These are phyloP conservation scores for Boletus tylopilopsis DNA, from an alignment of 768 basidiomycete species.

Conservation along the genomic window DNA sequence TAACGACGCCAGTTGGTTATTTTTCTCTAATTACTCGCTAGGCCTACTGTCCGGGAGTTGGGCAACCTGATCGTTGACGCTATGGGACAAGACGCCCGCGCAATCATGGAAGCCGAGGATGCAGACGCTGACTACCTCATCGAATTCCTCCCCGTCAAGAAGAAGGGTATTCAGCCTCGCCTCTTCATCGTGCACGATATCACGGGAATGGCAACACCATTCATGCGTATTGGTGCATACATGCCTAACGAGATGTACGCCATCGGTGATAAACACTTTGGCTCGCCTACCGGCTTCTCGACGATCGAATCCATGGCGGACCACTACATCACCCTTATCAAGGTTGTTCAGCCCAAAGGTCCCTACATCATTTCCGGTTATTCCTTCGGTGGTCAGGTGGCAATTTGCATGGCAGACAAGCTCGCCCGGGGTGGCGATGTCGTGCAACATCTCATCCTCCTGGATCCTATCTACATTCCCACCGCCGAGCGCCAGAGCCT, in stretches of 20 bases:
- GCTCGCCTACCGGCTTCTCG: constrained; percentile 27
- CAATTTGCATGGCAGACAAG: constrained; percentile 26
- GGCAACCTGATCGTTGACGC: constrained; percentile 25
- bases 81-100: constrained; percentile 27
- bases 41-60: constrained; percentile 26
- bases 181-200: constrained; percentile 31
- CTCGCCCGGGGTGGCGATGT: constrained; percentile 21
- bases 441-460: constrained; percentile 25
- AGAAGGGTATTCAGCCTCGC: constrained; percentile 27
- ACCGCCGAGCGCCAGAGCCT: constrained; percentile 24
- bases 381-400: constrained; percentile 30
- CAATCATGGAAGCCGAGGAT: constrained; percentile 30
- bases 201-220: constrained; percentile 31
- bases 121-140: constrained; percentile 28
- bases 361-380: constrained; percentile 27
- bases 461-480: constrained; percentile 31
- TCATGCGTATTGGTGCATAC: constrained; percentile 31
- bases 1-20: not conserved
- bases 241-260: constrained; percentile 33
- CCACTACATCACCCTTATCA: constrained; percentile 30
- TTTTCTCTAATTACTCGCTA: not conserved
- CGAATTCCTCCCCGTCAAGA: constrained; percentile 30
- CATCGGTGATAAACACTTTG: constrained; percentile 32
- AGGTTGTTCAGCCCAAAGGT: constrained; percentile 22
- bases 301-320: constrained; percentile 30